Percentiles rank a stretch among this genome's conserved stretches.
Evolutionary conservation across 106 monocot species (phyloP).

Genomic region (Dioscorea alata): DNA sequence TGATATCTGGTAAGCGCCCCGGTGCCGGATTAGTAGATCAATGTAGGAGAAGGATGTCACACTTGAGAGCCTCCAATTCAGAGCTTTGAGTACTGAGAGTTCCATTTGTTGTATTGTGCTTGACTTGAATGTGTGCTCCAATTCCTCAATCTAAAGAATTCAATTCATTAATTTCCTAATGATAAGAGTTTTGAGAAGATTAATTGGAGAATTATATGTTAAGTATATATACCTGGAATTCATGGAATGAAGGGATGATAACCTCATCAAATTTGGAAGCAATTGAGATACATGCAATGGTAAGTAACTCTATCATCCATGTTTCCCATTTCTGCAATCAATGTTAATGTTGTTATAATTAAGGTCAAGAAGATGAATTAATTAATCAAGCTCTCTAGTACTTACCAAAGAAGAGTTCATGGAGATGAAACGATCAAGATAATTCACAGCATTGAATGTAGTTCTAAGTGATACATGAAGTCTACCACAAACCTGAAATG

Average conservation of each 20-base stretch:
- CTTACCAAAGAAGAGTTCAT: conserved; percentile 30
- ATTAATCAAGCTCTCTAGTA: background rate
- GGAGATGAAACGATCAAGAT: conserved; percentile 67
- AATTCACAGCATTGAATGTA: conserved; percentile 53
- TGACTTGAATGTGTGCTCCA: conserved; percentile 41
- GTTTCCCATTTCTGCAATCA: conserved; percentile 47
- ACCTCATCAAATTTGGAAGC: conserved; percentile 76
- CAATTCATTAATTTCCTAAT: background rate
- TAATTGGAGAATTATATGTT: background rate
- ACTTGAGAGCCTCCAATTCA: conserved; percentile 65
- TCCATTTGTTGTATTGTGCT: conserved; percentile 63
- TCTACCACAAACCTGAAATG: conserved; percentile 27
- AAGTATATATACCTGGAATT: conserved; percentile 26
- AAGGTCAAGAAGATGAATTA: background rate
- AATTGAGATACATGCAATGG: conserved; percentile 59
- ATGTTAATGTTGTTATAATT: background rate
- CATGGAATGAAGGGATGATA: conserved; percentile 34
- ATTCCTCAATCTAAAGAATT: conserved; percentile 40
- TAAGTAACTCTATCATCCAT: conserved; percentile 82
- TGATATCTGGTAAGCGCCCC: background rate
- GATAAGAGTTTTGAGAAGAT: background rate
- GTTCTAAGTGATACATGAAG: conserved; percentile 29
- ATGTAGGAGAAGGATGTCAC: conserved; percentile 60
- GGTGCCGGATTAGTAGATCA: conserved; percentile 12
- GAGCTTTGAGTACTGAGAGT: conserved; percentile 53